These are phyloP conservation scores for Kodamaea anthophila DNA, from an alignment of 1,139 yeast genomes.

Conservation along the genomic window DNA sequence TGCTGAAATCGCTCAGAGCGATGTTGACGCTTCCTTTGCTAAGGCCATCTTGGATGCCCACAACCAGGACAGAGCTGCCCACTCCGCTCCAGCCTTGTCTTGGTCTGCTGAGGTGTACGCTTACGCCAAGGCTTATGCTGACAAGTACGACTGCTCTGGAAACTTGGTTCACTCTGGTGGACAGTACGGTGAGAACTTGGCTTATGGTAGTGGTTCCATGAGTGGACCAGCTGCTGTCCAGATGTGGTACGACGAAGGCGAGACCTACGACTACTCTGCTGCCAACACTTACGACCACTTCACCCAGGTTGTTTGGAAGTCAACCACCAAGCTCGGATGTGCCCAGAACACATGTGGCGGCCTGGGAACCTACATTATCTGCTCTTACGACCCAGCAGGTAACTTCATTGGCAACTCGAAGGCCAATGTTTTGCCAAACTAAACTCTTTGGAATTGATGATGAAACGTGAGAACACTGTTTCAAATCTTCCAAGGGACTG, in stretches of 20 bases:
- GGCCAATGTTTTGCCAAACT: constrained; percentile 43
- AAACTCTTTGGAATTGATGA: constrained; percentile 4
- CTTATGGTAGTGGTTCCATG: constrained; percentile 51
- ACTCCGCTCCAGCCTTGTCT: constrained; percentile 50
- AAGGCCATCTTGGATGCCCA: constrained; percentile 48
- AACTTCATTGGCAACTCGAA: constrained; percentile 42
- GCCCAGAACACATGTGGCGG: constrained; percentile 35
- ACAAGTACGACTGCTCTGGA: constrained; percentile 64
- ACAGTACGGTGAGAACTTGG: constrained; percentile 81
- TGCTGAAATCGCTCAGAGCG: constrained; percentile 9
- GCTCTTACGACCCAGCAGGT: constrained; percentile 50
- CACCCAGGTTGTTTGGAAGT: constrained; percentile 38
- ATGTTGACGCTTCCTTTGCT: constrained; percentile 29
- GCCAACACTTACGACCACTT: constrained; percentile 31
- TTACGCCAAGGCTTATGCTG: constrained; percentile 68
- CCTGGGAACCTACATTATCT: constrained; percentile 45
- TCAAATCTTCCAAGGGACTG: constrained; percentile 2
- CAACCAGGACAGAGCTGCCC: constrained; percentile 63
- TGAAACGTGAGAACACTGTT: constrained; percentile 10
- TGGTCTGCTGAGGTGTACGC: constrained; percentile 63
- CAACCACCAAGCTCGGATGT: constrained; percentile 32
- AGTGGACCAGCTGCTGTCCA: constrained; percentile 51
- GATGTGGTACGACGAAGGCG: constrained; percentile 81
- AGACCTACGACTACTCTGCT: constrained; percentile 45
- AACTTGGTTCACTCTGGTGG: constrained; percentile 71